phyloP scores from a whole-genome alignment of 768 basidiomycete genomes.

The Suillus occidentalis region DNA sequence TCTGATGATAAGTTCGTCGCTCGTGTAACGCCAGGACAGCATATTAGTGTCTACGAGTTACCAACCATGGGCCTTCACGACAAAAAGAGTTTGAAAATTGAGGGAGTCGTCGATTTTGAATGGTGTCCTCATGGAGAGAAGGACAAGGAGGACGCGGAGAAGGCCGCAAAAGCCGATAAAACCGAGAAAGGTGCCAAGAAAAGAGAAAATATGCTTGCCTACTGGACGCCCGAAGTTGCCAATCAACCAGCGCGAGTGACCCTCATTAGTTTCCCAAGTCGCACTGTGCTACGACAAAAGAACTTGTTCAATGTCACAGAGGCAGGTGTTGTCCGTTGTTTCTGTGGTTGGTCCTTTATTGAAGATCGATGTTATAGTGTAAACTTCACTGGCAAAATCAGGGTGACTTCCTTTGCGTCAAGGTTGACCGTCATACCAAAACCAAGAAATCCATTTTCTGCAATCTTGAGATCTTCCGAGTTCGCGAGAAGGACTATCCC shows the following conservation, averaged over 20 bases:
- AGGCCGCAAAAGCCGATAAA: conserved; percentile 36
- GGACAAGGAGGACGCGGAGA: conserved; percentile 72
- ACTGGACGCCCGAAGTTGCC: conserved; percentile 95
- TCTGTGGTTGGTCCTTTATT: conserved; percentile 6
- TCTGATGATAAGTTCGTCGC: conserved; percentile 95
- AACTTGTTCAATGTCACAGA: conserved; percentile 98
- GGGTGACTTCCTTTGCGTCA: conserved; percentile 97
- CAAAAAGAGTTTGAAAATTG: conserved; percentile 96
- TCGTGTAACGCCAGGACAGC: conserved; percentile 83
- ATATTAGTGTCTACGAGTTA: conserved; percentile 95
- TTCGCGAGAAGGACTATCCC: conserved; percentile 96
- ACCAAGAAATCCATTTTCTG: conserved; percentile 98
- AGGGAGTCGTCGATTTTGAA: conserved; percentile 97
- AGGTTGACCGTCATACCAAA: conserved; percentile 98
- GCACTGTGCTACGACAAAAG: conserved; percentile 85
- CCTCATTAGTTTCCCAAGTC: conserved; percentile 85
- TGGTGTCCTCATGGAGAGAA: conserved; percentile 95
- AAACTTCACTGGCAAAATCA: conserved; percentile 98
- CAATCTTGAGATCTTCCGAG: conserved; percentile 96
- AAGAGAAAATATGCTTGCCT: conserved; percentile 91
- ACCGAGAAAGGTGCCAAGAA: conserved; percentile 57
- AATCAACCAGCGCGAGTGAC: conserved; percentile 98
- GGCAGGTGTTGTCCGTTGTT: conserved; percentile 46
- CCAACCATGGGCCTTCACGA: conserved; percentile 92
- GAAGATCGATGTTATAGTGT: conserved; percentile 54